Evolutionary conservation across 306 rosid genomes (phyloP).

Genomic region (Medicago ruthenica): DNA sequence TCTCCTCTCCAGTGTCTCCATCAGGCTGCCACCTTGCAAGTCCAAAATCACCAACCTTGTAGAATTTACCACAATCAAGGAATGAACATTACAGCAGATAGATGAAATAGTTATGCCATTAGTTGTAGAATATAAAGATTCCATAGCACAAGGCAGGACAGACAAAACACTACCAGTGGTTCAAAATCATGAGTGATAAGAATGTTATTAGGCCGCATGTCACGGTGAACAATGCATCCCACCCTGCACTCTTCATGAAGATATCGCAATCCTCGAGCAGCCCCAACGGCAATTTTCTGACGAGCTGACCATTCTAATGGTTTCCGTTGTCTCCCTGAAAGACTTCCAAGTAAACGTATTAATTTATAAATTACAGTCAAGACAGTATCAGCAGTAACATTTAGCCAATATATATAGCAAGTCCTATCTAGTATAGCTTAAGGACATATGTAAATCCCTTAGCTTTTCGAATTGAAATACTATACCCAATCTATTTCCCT

Average conservation of each 20-base stretch:
- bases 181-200: constrained; percentile 99
- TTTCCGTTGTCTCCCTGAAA: constrained; percentile 73
- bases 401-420: not conserved
- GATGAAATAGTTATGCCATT: constrained; percentile 6
- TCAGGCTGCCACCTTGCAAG: constrained; percentile 99
- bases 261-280: constrained; percentile 96
- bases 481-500: no score
- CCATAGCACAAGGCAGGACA: not conserved
- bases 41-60: constrained; percentile 97
- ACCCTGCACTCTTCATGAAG: constrained; percentile 99
- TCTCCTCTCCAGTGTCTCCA: constrained; percentile 91
- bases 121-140: not conserved
- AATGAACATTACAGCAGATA: not conserved
- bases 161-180: constrained; percentile 67
- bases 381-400: not conserved
- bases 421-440: not conserved
- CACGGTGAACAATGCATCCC: constrained; percentile 98
- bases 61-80: constrained; percentile 31
- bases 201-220: constrained; percentile 98
- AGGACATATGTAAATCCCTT: not conserved
- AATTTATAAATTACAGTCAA: constrained; percentile 43
- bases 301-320: constrained; percentile 92
- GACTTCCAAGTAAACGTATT: constrained; percentile 26
- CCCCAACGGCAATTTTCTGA: constrained; percentile 92
- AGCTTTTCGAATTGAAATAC: constrained; percentile 5